These are phyloP conservation scores for Glebionis coronaria DNA, from an alignment of 129 eudicot genomes.

Conservation along the genomic window DNA sequence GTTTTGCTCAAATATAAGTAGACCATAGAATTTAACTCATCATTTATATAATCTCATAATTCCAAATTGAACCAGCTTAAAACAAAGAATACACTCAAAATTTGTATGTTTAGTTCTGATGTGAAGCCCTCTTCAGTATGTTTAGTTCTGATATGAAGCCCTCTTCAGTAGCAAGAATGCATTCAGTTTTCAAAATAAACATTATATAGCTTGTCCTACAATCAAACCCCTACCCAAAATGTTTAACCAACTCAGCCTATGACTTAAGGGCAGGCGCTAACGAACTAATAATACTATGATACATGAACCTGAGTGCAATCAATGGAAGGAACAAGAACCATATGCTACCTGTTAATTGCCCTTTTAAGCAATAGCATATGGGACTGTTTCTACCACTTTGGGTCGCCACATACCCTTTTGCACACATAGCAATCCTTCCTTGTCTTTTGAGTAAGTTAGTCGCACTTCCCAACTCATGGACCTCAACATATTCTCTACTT, in stretches of 20 bases:
- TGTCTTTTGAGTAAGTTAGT: conserved; percentile 73
- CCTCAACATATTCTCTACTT: conserved; percentile 55
- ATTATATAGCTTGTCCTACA: conserved; percentile 25
- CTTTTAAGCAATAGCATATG: conserved; percentile 50
- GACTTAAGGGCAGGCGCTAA: conserved; percentile 7
- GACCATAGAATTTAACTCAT: no score
- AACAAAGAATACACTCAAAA: conserved; percentile 27
- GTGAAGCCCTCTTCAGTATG: conserved; percentile 28
- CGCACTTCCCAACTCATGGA: conserved; percentile 86
- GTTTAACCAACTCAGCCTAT: conserved; percentile 15
- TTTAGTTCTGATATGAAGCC: conserved; percentile 12
- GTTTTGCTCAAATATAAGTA: no score
- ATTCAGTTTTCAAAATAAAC: conserved; percentile 20
- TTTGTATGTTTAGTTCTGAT: conserved; percentile 10
- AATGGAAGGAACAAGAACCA: not conserved
- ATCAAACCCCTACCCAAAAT: conserved; percentile 19
- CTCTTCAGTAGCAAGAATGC: conserved; percentile 30
- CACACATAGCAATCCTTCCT: conserved; percentile 75
- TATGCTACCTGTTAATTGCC: not conserved
- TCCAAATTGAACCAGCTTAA: not conserved
- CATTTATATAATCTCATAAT: not conserved
- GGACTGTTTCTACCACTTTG: conserved; percentile 47
- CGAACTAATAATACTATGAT: conserved; percentile 17
- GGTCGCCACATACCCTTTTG: conserved; percentile 91
- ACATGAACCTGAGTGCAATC: not conserved